Conservation (phyloP, 768 basidiomycete species). For the Peribolospora baueri region DNA sequence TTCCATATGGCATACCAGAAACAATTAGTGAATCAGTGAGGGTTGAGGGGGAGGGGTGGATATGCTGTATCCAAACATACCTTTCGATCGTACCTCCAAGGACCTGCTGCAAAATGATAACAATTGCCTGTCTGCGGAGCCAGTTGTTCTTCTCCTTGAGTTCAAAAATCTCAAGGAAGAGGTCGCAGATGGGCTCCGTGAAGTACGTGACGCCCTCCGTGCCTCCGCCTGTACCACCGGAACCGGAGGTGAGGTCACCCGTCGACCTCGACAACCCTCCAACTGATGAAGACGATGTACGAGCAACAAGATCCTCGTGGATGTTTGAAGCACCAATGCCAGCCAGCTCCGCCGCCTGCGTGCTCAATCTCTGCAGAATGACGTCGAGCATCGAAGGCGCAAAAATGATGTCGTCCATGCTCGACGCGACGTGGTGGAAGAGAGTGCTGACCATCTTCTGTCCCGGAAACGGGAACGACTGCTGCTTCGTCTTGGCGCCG, state of each 20-base stretch:
- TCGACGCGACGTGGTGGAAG: constrained; percentile 75
- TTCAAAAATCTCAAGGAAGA: constrained; percentile 79
- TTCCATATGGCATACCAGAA: not conserved
- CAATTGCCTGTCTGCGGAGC: constrained; percentile 81
- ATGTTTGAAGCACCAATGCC: constrained; percentile 56
- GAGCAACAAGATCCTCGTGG: constrained; percentile 46
- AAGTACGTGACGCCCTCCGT: constrained; percentile 75
- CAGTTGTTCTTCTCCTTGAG: constrained; percentile 90
- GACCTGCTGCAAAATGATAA: constrained; percentile 86
- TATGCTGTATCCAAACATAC: constrained; percentile 24
- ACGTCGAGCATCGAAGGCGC: constrained; percentile 76
- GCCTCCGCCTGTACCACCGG: constrained; percentile 19
- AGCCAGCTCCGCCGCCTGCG: constrained; percentile 69
- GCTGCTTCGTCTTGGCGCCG: constrained; percentile 17
- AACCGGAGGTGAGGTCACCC: constrained; percentile 1
- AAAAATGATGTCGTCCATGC: constrained; percentile 63
- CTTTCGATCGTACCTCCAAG: constrained; percentile 87
- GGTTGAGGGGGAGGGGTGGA: not conserved
- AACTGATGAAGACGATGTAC: not conserved
- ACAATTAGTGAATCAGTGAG: not conserved
- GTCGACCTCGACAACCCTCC: not conserved
- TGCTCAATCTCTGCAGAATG: constrained; percentile 68
- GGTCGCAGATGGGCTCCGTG: constrained; percentile 78
- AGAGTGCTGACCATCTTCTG: constrained; percentile 59
- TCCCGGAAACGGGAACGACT: constrained; percentile 32